Conservation (phyloP, 2,329 filamentous ascomycete species). For the Ophiostoma quercus region DNA sequence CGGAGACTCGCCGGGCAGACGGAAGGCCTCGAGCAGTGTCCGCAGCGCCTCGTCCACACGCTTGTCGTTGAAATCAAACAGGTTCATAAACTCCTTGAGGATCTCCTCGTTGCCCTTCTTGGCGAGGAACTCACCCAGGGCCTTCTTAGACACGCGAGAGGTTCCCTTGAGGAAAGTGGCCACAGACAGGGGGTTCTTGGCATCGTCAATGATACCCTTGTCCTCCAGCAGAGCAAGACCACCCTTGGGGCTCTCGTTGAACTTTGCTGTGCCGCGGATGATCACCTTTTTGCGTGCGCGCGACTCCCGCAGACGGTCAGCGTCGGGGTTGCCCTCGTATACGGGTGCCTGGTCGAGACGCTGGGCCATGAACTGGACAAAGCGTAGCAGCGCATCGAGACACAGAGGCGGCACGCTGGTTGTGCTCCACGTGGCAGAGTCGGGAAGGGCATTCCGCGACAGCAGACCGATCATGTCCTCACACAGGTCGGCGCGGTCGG, state of each 20-base stretch:
- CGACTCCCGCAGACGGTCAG: slow-evolving; percentile 60
- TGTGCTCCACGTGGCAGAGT: slow-evolving; percentile 97
- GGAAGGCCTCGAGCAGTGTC: slow-evolving; percentile 82
- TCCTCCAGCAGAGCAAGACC: slow-evolving; percentile 81
- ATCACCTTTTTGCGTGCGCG: slow-evolving; percentile 80
- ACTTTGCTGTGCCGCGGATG: slow-evolving; percentile 79
- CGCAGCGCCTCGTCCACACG: slow-evolving; percentile 86
- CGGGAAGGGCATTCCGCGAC: slow-evolving; percentile 89
- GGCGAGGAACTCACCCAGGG: slow-evolving; percentile 86
- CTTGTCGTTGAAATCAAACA: slow-evolving; percentile 84
- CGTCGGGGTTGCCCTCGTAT: slow-evolving; percentile 61
- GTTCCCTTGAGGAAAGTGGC: slow-evolving; percentile 87
- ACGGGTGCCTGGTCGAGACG: slow-evolving; percentile 67
- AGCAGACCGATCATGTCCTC: slow-evolving; percentile 92
- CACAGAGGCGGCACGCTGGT: slow-evolving; percentile 95
- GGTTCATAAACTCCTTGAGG: slow-evolving; percentile 73
- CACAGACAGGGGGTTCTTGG: slow-evolving; percentile 67
- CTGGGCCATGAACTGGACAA: slow-evolving; percentile 86
- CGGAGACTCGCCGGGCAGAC: slow-evolving; percentile 85
- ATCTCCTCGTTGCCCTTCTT: slow-evolving; percentile 86
- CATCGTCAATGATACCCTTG: slow-evolving; percentile 76
- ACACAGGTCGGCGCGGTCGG: slow-evolving; percentile 84
- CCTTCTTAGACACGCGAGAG: slow-evolving; percentile 79
- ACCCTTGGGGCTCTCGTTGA: slow-evolving; percentile 90
- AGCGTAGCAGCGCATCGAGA: slow-evolving; percentile 83